Conservation (phyloP, 2,329 filamentous ascomycete species). For the Kalmusia sp. region DNA sequence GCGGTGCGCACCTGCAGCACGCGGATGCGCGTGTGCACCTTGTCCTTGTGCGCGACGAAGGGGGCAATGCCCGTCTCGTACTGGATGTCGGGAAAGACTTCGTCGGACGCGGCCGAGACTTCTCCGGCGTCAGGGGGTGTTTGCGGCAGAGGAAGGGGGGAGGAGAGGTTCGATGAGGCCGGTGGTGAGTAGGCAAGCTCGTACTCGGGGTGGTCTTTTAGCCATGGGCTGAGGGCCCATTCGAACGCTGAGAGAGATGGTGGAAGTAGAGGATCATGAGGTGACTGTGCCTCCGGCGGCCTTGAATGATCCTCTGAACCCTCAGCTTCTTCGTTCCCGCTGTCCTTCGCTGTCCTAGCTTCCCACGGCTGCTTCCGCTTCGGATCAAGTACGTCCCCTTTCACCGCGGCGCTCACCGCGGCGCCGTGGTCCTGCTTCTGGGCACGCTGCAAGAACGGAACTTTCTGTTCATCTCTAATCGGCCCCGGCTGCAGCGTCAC, state of each 20-base stretch:
- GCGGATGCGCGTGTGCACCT: background rate
- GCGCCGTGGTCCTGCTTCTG: no score
- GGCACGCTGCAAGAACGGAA: no score
- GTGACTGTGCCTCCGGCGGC: no score
- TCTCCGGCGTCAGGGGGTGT: background rate
- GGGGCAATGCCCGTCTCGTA: no score
- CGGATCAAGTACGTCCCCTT: background rate
- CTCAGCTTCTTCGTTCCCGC: no score
- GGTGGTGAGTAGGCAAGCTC: background rate
- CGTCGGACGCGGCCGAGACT: background rate
- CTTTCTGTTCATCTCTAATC: no score
- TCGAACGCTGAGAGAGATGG: conserved; percentile 14
- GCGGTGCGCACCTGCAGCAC: conserved; percentile 12
- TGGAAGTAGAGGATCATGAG: background rate
- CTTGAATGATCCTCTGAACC: background rate
- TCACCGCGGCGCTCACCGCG: background rate
- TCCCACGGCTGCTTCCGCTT: background rate
- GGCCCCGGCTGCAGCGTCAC: no score
- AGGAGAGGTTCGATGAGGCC: background rate
- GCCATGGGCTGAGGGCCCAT: conserved; percentile 14
- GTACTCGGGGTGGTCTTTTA: background rate
- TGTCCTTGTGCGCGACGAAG: no score
- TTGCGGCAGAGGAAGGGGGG: background rate
- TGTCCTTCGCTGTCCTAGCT: no score
- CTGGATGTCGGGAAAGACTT: no score